These are phyloP conservation scores for Thelonectria discophora DNA, from an alignment of 2,329 filamentous ascomycete genomes.

Conservation along the genomic window DNA sequence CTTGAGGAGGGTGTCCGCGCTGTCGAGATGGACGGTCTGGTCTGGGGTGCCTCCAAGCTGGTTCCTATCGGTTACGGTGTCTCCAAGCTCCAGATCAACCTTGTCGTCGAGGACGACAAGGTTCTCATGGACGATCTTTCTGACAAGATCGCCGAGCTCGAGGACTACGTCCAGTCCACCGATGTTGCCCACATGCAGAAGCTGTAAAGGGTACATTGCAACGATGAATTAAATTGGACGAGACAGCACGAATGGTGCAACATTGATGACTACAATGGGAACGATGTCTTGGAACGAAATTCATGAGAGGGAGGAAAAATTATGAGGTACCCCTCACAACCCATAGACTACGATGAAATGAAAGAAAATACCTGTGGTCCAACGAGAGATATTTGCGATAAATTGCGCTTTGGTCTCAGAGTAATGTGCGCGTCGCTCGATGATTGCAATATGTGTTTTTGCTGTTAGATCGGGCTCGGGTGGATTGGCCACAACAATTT, in stretches of 20 bases:
- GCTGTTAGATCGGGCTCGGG: too few relatives aligned
- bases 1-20: slow-evolving; percentile 82
- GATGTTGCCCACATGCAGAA: slow-evolving; percentile 94
- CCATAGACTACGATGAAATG: slow-evolving; percentile 40
- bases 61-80: slow-evolving; percentile 95
- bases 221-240: slow-evolving; percentile 38
- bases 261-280: slow-evolving; percentile 40
- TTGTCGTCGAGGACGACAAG: slow-evolving; percentile 98
- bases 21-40: slow-evolving; percentile 92
- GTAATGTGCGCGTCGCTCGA: background rate
- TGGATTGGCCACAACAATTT: too few relatives aligned
- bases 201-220: slow-evolving; percentile 67
- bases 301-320: slow-evolving; percentile 38
- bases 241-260: slow-evolving; percentile 47
- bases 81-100: slow-evolving; percentile 99
- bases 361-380: slow-evolving; percentile 18
- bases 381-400: slow-evolving; percentile 15
- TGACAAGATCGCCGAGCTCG: slow-evolving; percentile 81
- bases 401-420: background rate
- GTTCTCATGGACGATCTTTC: slow-evolving; percentile 87
- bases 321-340: slow-evolving; percentile 35
- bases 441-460: background rate
- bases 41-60: slow-evolving; percentile 93
- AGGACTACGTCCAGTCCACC: slow-evolving; percentile 96
- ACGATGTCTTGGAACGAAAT: slow-evolving; percentile 38